These are phyloP conservation scores for Claviceps quebecensis DNA, from an alignment of 2,329 filamentous ascomycete genomes.

Conservation along the genomic window DNA sequence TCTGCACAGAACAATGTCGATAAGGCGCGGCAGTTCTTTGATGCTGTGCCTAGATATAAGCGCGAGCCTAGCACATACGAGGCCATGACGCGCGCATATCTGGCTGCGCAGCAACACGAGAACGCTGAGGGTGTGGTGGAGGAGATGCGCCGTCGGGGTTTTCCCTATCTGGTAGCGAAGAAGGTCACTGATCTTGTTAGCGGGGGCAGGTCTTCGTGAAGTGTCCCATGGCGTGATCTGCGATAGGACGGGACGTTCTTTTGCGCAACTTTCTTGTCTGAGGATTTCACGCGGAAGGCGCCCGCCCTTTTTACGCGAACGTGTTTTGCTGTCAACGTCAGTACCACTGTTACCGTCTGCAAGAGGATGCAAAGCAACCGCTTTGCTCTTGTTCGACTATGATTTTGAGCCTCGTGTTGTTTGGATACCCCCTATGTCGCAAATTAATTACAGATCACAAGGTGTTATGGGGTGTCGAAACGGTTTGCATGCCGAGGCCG, in stretches of 20 bases:
- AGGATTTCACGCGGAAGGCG: no score
- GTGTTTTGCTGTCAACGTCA: neutral
- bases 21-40: conserved; percentile 68
- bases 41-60: conserved; percentile 59
- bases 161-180: conserved; percentile 79
- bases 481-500: conserved; percentile 8
- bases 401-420: conserved; percentile 8
- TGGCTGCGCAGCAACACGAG: conserved; percentile 68
- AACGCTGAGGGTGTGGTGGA: conserved; percentile 66
- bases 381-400: conserved; percentile 1
- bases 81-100: conserved; percentile 89
- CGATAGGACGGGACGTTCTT: neutral
- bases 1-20: conserved; percentile 66
- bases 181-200: conserved; percentile 88
- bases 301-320: no score
- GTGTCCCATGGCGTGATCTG: no score
- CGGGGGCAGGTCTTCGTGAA: conserved; percentile 19
- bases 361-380: conserved; percentile 4
- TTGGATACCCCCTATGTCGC: conserved; percentile 14
- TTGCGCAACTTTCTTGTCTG: conserved; percentile 3
- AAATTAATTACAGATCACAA: conserved; percentile 1
- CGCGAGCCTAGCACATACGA: conserved; percentile 97
- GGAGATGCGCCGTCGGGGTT: conserved; percentile 83
- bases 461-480: conserved; percentile 11
- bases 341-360: neutral